Evolutionary conservation across 495 filamentous ascomycete genomes (phyloP), one percentile per base, ranked within the genome.

Genomic region (Penicillium arizonense): DNA sequence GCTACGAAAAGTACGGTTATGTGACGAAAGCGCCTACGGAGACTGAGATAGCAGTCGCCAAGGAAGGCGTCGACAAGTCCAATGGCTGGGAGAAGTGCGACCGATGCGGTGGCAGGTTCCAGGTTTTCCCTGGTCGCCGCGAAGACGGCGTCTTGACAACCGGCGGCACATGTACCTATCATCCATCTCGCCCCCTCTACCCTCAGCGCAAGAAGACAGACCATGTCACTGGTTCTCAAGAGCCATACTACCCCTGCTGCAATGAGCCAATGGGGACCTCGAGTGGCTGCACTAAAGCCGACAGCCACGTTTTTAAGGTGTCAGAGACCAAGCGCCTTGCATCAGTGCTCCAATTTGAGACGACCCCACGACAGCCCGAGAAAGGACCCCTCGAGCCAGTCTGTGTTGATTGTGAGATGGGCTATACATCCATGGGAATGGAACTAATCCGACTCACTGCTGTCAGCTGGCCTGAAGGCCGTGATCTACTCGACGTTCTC

Each of bases 341-440:
- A 2, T 73, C 85, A 0, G 70, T 92, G 7, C 77, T 92, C 53
- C 90, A 89, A 33, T 99, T 96, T 63, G 77, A 81, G 46, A 64
- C 81, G 53, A 97, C 95, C 3, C 90, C 92, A 0, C 52, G 64
- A 13, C 86, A 89, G 43, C 69, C 74, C 9, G 59, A 73, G 4
- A 68, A 59, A 45, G 64, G 44, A 28, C 54, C 58, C 12, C 61
- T 62, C 45, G 67, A 52, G 38, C 83, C 84, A 3, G 82, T 97
- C 12, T 86, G 83, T 59, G 87, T 99, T 57, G 94, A 99, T 67
- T 96, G 95, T 63, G 94, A 99, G 62, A 99, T 99, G 94, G 88
- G 89, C 8, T 99, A 94, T 64, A 97, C 94, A 0, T 86, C 86
- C 2, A 57, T 85, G 33, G 94, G 94, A 0, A 64, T 97, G 50